phyloP scores from a whole-genome alignment of 768 basidiomycete species.

The Trametes cubensis region DNA sequence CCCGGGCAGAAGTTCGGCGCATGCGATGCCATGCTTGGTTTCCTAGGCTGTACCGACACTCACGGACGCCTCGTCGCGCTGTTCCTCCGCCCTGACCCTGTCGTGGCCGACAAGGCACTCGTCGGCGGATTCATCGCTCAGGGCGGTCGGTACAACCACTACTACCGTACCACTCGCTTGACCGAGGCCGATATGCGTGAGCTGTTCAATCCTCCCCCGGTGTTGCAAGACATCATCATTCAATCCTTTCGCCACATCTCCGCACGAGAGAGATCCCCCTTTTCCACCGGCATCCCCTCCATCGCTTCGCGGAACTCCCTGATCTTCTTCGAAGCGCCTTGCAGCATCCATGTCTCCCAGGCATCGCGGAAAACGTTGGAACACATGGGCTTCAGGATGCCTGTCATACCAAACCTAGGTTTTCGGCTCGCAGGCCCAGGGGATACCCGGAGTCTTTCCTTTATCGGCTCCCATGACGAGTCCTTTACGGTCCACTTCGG shows the following conservation, averaged over 20 bases:
- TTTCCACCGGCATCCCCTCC: background rate
- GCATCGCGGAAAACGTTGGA: background rate
- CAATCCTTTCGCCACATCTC: background rate
- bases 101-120: slow-evolving; percentile 1
- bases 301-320: slow-evolving; percentile 6
- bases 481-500: slow-evolving; percentile 21
- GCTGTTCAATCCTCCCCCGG: background rate
- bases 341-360: slow-evolving; percentile 5
- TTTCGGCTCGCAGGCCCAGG: slow-evolving; percentile 11
- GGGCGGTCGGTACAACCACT: slow-evolving; percentile 8
- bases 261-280: background rate
- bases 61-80: slow-evolving; percentile 12
- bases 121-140: slow-evolving; percentile 19
- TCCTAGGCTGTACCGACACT: slow-evolving; percentile 11
- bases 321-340: slow-evolving; percentile 22
- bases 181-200: background rate
- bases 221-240: background rate
- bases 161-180: slow-evolving; percentile 16
- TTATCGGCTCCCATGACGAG: slow-evolving; percentile 2
- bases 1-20: background rate
- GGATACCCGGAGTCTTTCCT: slow-evolving; percentile 10
- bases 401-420: slow-evolving; percentile 2
- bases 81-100: slow-evolving; percentile 5
- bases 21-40: slow-evolving; percentile 6
- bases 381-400: slow-evolving; percentile 7